These are phyloP conservation scores for Vigna trinervia DNA, from an alignment of 306 rosid genomes.

Conservation along the genomic window DNA sequence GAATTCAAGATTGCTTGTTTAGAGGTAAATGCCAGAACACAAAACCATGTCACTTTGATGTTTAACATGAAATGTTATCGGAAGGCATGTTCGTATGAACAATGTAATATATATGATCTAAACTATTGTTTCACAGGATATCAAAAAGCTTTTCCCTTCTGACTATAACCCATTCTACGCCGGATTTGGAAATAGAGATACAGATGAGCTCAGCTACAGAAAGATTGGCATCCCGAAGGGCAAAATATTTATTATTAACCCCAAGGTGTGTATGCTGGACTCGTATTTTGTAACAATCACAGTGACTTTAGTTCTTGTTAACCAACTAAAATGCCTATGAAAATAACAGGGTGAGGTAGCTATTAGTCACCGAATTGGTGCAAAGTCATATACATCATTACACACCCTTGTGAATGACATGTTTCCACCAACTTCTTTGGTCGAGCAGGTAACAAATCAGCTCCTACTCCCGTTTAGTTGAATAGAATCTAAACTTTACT, in stretches of 20 bases:
- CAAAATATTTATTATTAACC: constrained; percentile 93
- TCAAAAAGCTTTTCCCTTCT: constrained; percentile 83
- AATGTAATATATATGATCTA: not conserved
- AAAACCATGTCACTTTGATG: constrained; percentile 1
- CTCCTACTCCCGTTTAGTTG: not conserved
- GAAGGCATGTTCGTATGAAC: constrained; percentile 27
- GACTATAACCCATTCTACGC: constrained; percentile 98
- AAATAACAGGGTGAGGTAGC: constrained; percentile 93
- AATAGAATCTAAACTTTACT: constrained; percentile 15
- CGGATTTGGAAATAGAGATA: constrained; percentile 96
- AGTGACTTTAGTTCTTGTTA: not conserved
- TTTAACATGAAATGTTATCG: constrained; percentile 28
- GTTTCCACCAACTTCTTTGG: constrained; percentile 93
- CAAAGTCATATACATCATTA: constrained; percentile 88
- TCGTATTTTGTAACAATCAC: constrained; percentile 1
- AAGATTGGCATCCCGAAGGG: constrained; percentile 98
- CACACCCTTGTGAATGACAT: constrained; percentile 98
- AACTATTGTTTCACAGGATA: constrained; percentile 65
- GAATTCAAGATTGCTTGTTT: constrained; percentile 98
- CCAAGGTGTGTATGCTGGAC: constrained; percentile 69
- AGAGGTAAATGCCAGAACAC: constrained; percentile 65
- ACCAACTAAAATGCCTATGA: constrained; percentile 17
- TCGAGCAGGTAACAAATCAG: constrained; percentile 78
- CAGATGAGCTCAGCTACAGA: constrained; percentile 94
- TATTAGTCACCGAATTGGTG: constrained; percentile 82